Evolutionary conservation across 495 filamentous ascomycete genomes (phyloP).

Genomic region (Ramalina peruviana): DNA sequence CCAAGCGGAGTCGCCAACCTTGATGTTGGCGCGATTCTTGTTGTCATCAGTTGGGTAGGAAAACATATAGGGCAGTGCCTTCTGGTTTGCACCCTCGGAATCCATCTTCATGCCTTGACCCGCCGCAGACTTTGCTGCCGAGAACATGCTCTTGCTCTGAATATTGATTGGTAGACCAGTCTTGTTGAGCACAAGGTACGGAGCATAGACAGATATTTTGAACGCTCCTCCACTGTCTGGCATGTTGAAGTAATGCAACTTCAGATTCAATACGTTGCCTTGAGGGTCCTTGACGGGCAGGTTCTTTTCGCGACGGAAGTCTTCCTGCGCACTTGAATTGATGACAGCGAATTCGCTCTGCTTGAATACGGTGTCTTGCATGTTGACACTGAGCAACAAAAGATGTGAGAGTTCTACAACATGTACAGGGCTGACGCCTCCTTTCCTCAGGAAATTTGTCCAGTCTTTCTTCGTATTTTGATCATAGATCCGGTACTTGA

Average conservation of each 20-base stretch:
- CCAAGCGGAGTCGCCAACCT: slow-evolving; percentile 80
- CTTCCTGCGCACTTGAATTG: slow-evolving; percentile 77
- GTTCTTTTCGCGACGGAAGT: slow-evolving; percentile 69
- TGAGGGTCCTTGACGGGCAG: slow-evolving; percentile 73
- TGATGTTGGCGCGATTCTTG: slow-evolving; percentile 75
- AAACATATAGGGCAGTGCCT: slow-evolving; percentile 86
- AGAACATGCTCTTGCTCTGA: slow-evolving; percentile 74
- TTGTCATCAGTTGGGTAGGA: slow-evolving; percentile 76
- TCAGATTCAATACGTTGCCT: slow-evolving; percentile 63
- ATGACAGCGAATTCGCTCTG: slow-evolving; percentile 93
- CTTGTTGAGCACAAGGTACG: slow-evolving; percentile 89
- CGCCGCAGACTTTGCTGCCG: slow-evolving; percentile 65
- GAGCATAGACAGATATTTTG: slow-evolving; percentile 83
- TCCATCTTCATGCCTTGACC: slow-evolving; percentile 53
- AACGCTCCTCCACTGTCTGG: slow-evolving; percentile 92
- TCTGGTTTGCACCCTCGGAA: slow-evolving; percentile 37
- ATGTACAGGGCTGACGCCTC: slow-evolving; percentile 91
- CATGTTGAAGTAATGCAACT: slow-evolving; percentile 84
- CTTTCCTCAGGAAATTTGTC: slow-evolving; percentile 94
- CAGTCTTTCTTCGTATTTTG: slow-evolving; percentile 96
- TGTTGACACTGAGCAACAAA: slow-evolving; percentile 77
- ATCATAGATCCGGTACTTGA: slow-evolving; percentile 98
- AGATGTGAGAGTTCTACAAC: slow-evolving; percentile 92
- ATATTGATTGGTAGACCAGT: slow-evolving; percentile 83
- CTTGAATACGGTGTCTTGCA: slow-evolving; percentile 91